Evolutionary conservation across 1,139 yeast species (phyloP), one percentile per base, ranked within the genome.

Genomic region (Suhomyces panamericanus): DNA sequence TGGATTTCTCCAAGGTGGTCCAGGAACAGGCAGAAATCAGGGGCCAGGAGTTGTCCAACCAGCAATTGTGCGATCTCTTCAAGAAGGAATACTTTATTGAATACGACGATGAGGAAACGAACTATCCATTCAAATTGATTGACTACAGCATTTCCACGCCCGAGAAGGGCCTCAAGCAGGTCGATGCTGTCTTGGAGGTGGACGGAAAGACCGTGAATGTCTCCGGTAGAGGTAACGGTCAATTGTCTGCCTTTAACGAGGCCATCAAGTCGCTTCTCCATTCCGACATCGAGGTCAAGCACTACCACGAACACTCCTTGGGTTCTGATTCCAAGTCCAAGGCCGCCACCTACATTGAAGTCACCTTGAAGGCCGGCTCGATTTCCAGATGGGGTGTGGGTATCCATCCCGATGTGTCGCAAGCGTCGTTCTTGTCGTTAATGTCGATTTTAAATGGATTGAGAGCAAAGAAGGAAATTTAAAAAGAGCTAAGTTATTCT

Each of bases 301-400:
- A 85, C 62, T 93, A 93, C 69, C 85, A 86, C 50, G 98, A 93
- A 69, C 98, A 93, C 67, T 85, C 97, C 35, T 77, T 93, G 53
- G 98, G 98, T 51, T 36, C 39, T 27, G 96, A 95, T 51, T 82
- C 96, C 32, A 76, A 80, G 51, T 82, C 96, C 45, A 81, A 85
- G 63, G 99, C 99, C 50, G 98, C 95, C 22, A 84, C 97, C 16
- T 93, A 85, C 64, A 84, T 90, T 53, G 89, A 85, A 62, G 72
- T 84, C 38, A 68, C 75, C 38, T 77, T 78, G 60, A 62, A 69
- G 42, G 51, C 52, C 14, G 61, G 60, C 42, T 66, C 66, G 38
- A 67, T 72, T 26, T 63, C 70, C 47, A 79, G 81, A 62, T 91
- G 98, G 97, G 98, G 99, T 68, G 90, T 89, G 46, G 98, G 97